A percentile compares a stretch with the other conserved stretches of the same genome.
Evolutionary conservation across 768 basidiomycete genomes (phyloP).

Genomic region (Termitomyces sp.): DNA sequence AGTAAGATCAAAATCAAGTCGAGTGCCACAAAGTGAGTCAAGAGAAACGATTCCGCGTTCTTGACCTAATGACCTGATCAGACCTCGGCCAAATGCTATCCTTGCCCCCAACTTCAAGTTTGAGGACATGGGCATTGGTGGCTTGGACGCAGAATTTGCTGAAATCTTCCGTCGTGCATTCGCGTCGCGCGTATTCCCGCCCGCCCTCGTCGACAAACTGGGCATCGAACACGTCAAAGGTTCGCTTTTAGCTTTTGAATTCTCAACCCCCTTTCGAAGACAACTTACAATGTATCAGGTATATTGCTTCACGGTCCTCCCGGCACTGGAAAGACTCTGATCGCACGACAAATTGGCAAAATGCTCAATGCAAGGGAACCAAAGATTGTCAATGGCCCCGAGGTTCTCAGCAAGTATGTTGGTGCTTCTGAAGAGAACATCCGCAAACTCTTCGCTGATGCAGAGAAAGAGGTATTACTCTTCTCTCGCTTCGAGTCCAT

Average conservation of each 20-base stretch:
- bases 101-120: conserved; percentile 98
- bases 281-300: conserved; percentile 38
- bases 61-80: conserved; percentile 20
- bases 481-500: not conserved
- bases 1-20: conserved; percentile 88
- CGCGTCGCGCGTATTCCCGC: conserved; percentile 97
- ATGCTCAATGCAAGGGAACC: conserved; percentile 98
- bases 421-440: conserved; percentile 98
- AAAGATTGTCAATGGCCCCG: conserved; percentile 97
- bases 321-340: conserved; percentile 96
- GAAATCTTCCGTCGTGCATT: conserved; percentile 98
- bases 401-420: conserved; percentile 95
- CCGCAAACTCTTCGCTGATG: conserved; percentile 95
- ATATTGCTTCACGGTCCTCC: conserved; percentile 95
- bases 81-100: conserved; percentile 90
- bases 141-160: conserved; percentile 90
- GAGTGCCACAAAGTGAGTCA: conserved; percentile 75
- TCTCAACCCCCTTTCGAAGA: not conserved
- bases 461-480: conserved; percentile 80
- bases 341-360: conserved; percentile 98
- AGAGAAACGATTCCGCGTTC: not conserved
- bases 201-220: conserved; percentile 92
- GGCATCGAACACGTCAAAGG: conserved; percentile 99
- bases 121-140: conserved; percentile 99
- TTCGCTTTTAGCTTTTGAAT: conserved; percentile 23